These are phyloP conservation scores for Nepenthes mirabilis DNA, from an alignment of 148 eudicot genomes.

Conservation along the genomic window DNA sequence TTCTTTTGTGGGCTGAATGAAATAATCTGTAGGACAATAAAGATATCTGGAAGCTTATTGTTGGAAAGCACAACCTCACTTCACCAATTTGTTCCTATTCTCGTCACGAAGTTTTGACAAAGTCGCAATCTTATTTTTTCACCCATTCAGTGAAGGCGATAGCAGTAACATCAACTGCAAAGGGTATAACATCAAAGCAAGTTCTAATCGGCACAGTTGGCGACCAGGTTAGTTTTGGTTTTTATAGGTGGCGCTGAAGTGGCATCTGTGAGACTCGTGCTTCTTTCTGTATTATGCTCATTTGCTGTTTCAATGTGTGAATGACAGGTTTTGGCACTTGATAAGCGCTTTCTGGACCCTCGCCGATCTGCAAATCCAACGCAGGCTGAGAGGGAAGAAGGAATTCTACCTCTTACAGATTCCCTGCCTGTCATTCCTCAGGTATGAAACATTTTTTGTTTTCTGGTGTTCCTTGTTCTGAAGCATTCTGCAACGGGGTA, in stretches of 20 bases:
- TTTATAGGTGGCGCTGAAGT: background rate
- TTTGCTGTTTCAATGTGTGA: constrained; percentile 6
- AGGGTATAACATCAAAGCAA: constrained; percentile 93
- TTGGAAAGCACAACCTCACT: constrained; percentile 95
- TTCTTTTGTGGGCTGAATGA: constrained; percentile 6
- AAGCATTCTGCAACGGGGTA: background rate
- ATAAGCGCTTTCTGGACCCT: constrained; percentile 93
- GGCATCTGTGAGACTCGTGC: background rate
- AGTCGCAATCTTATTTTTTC: constrained; percentile 89
- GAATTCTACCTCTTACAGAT: constrained; percentile 88
- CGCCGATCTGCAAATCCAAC: constrained; percentile 85
- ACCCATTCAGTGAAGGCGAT: constrained; percentile 79
- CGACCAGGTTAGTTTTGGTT: constrained; percentile 64
- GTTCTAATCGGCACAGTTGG: constrained; percentile 92
- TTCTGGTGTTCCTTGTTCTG: background rate
- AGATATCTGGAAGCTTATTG: constrained; percentile 71
- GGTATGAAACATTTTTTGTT: constrained; percentile 23
- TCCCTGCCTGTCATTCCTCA: constrained; percentile 87
- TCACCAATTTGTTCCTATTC: constrained; percentile 90
- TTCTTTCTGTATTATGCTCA: background rate
- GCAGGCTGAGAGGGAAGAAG: constrained; percentile 94
- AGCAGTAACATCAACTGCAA: constrained; percentile 81
- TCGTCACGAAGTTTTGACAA: constrained; percentile 79
- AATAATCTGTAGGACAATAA: constrained; percentile 66
- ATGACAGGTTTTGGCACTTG: constrained; percentile 90